Conservation (phyloP, 1,139 yeast species). For the Sugiyamaella neomexicana region DNA sequence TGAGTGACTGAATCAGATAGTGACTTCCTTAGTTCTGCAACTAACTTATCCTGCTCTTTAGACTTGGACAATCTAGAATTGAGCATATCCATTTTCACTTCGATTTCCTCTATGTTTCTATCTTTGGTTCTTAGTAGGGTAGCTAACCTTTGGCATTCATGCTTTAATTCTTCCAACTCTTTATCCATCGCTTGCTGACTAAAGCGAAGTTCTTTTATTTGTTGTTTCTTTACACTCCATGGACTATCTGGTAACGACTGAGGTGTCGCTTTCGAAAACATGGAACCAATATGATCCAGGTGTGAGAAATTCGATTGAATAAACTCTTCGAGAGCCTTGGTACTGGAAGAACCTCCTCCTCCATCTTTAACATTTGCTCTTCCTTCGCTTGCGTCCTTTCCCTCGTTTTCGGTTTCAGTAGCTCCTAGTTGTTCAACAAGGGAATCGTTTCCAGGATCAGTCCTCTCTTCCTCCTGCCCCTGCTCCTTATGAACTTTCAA, state of each 20-base stretch:
- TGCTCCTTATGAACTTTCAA: not conserved
- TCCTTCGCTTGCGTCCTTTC: not conserved
- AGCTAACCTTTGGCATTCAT: slow-evolving; percentile 31
- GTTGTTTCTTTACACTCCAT: slow-evolving; percentile 28
- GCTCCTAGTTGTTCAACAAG: not conserved
- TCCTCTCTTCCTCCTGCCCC: not conserved
- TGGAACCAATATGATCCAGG: not conserved
- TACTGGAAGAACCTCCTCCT: not conserved
- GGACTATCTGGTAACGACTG: slow-evolving; percentile 24
- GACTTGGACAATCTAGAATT: slow-evolving; percentile 47
- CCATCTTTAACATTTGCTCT: slow-evolving; percentile 1
- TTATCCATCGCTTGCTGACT: slow-evolving; percentile 26
- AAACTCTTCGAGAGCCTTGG: not conserved
- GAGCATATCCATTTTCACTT: slow-evolving; percentile 47
- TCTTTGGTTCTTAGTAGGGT: slow-evolving; percentile 40
- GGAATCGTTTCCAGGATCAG: not conserved
- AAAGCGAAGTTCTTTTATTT: slow-evolving; percentile 24
- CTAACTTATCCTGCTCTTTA: slow-evolving; percentile 40
- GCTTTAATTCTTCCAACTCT: slow-evolving; percentile 31
- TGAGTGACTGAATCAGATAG: slow-evolving; percentile 35
- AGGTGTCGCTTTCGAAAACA: slow-evolving; percentile 7
- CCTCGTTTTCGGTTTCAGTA: not conserved
- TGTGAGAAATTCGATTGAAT: not conserved
- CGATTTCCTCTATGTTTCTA: slow-evolving; percentile 46
- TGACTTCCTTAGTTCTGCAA: slow-evolving; percentile 35